Evolutionary conservation across 306 rosid genomes (phyloP).

Genomic region (Glycine latifolia): DNA sequence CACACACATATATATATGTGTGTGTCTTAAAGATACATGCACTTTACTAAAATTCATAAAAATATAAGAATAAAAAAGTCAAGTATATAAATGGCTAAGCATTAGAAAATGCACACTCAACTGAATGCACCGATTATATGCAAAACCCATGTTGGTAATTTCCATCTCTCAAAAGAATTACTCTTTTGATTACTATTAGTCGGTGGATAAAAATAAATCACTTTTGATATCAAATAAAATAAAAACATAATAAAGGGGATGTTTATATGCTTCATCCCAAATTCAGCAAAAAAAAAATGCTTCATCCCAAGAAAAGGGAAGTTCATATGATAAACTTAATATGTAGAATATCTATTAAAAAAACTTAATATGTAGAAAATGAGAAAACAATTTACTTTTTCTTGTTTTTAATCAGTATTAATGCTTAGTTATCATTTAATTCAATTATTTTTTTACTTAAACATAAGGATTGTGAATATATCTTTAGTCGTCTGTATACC

Average conservation of each 20-base stretch:
- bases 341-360: too few species aligned
- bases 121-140: not conserved
- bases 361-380: not conserved
- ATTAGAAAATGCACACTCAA: not conserved
- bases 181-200: not conserved
- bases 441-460: not conserved
- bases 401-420: not conserved
- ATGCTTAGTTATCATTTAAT: not conserved
- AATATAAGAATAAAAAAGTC: not conserved
- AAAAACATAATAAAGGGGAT: not conserved
- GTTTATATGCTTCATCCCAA: not conserved
- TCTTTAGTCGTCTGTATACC: not conserved
- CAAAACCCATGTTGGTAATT: not conserved
- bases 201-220: not conserved
- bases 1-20: too few species aligned
- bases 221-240: not conserved
- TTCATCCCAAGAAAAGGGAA: not conserved
- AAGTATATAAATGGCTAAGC: not conserved
- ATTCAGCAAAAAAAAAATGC: not conserved
- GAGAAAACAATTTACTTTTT: not conserved
- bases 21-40: not conserved
- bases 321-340: not conserved
- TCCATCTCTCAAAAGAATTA: not conserved
- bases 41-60: not conserved
- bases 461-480: not conserved